Evolutionary conservation across 768 basidiomycete genomes (phyloP), one percentile per base, ranked within the genome.

Genomic region (Serendipita indica): DNA sequence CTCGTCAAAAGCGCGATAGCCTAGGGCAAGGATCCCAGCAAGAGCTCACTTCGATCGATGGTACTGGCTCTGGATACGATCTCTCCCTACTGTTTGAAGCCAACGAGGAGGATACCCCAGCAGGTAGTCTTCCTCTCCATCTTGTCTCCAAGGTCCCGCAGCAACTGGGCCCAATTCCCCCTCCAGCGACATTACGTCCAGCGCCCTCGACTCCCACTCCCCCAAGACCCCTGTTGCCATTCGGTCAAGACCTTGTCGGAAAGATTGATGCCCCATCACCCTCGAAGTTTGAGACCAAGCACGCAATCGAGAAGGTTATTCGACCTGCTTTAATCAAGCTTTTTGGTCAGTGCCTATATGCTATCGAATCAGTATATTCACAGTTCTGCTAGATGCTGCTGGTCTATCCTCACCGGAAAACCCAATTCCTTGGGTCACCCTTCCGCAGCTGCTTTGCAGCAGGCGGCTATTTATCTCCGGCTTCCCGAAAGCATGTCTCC

Each of bases 391-490:
- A 54, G 49, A 54, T 33, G 20, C 49, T 33, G 49, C 49, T 5
- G 49, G 49, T 4, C n/a, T 54, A 32, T 54, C 49, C 22, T 54
- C 49, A 4, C 30, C 49, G 12, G 30, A 28, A n/a, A 28, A 22
- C 16, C 49, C 22, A 7, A 20, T 54, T n/a, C 49, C 49, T 20
- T 54, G 49, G 49, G 49, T 54, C 22, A 54, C 30, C 7, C 49
- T 54, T 22, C 49, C 49, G 20, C n/a, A 7, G 3, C 49, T 54
- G 12, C 30, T 54, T 16, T 54, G 49, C n/a, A 16, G 32, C n/a
- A 18, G 49, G 32, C 20, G 49, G 12, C 49, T 54, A n/a, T 54
- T 54, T 30, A 54, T 54, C 32, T 54, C 49, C 16, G 49, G 49
- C 16, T 54, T 54, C 22, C 49, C 49, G 7, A 4, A 28, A 28